Evolutionary conservation across 2,329 filamentous ascomycete species (phyloP), one percentile per base, ranked within the genome.

Genomic region (Xylaria sp.): DNA sequence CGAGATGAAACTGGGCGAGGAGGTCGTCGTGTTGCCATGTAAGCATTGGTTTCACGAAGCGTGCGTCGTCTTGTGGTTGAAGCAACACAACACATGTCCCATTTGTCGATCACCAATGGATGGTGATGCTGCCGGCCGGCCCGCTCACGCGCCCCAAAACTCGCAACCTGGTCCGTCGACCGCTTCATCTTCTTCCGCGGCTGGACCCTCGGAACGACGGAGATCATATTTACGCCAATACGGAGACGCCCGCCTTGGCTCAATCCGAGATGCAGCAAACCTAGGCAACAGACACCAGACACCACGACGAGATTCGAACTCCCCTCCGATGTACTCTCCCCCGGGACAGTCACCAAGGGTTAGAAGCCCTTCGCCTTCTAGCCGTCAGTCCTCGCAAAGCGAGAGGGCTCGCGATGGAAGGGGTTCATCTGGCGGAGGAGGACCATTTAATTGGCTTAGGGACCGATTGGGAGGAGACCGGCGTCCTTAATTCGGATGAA

Each of bases 81-180:
- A 83, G 64, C 90, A 96, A 72, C 92, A 97, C 72, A 92, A 97
- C 65, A 96, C 92, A 0, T 97, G 93, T 65, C 93, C 93, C 1
- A 88, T 92, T 48, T 93, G 90, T 67, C 82, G 90, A 38, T 82
- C 82, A 16, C 70, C 82, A 2, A 80, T 85, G 38, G 80, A 83
- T 60, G 73, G 63, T 56, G 64, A 44, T 53, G 62, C 64, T 45
- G 64, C 66, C 21, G 62, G 64, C 9, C 64, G 66, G 50, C 47
- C 63, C 19, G 57, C 45, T 43, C 54, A 48, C 18, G 42, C 62
- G 44, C 38, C 51, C 20, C 39, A 56, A n/a, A 34, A 45, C 29
- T n/a, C 57, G 16, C 50, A 52, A 34, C 20, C 53, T 34, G 44
- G 50, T 4, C 24, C 59, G 39, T 52, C 63, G 24, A 24, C 51